Conservation (phyloP, 805 yeast species). For the Wickerhamomyces xylosicus region DNA sequence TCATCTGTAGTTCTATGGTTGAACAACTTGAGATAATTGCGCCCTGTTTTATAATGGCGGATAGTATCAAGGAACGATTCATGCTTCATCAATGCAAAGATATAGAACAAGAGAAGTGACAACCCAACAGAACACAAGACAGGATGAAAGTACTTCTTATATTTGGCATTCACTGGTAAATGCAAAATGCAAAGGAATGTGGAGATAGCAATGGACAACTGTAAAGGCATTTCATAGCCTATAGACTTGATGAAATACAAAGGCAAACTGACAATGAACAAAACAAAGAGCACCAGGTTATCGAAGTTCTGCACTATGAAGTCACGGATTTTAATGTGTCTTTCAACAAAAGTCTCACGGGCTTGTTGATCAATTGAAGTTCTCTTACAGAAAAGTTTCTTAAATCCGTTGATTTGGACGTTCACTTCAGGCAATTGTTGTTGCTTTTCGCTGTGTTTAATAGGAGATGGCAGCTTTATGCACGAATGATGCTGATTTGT, state of each 20-base stretch:
- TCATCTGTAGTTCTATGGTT: slow-evolving; percentile 20
- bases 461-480: slow-evolving; percentile 10
- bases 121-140: slow-evolving; percentile 54
- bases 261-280: slow-evolving; percentile 49
- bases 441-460: slow-evolving; percentile 4
- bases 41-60: slow-evolving; percentile 54
- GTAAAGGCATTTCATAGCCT: slow-evolving; percentile 51
- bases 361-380: slow-evolving; percentile 10
- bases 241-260: slow-evolving; percentile 38
- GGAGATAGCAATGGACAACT: slow-evolving; percentile 48
- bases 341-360: slow-evolving; percentile 2
- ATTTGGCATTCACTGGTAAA: slow-evolving; percentile 31
- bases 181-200: slow-evolving; percentile 40
- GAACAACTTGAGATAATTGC: slow-evolving; percentile 52
- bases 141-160: slow-evolving; percentile 54
- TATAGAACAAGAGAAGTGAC: slow-evolving; percentile 53
- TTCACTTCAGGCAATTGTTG: slow-evolving; percentile 9
- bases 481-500: not conserved
- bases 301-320: slow-evolving; percentile 39
- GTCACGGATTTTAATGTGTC: slow-evolving; percentile 22
- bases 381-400: slow-evolving; percentile 15
- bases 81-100: slow-evolving; percentile 43
- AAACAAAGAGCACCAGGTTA: slow-evolving; percentile 35
- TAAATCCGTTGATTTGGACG: slow-evolving; percentile 3
- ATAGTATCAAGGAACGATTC: slow-evolving; percentile 42